These are phyloP conservation scores for Xanthoconium separans DNA, from an alignment of 1,284 basidiomycete genomes.

Conservation along the genomic window DNA sequence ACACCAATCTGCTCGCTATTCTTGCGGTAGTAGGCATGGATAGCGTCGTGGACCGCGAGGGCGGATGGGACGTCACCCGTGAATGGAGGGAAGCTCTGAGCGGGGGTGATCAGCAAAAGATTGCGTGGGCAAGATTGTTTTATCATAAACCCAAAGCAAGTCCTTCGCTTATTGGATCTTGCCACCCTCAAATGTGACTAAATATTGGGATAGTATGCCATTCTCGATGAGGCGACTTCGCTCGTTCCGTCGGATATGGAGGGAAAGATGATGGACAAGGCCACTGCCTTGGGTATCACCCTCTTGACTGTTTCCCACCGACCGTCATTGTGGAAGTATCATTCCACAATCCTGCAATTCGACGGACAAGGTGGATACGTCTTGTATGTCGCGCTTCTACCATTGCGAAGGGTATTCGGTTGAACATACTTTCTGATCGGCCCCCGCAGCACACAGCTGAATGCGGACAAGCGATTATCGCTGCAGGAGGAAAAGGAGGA, in stretches of 20 bases:
- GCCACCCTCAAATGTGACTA: neutral
- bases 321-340: slow-evolving; percentile 94
- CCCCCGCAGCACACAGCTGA: slow-evolving; percentile 72
- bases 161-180: neutral
- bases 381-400: slow-evolving; percentile 57
- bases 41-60: slow-evolving; percentile 89
- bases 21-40: slow-evolving; percentile 86
- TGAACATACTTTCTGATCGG: slow-evolving; percentile 4
- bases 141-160: slow-evolving; percentile 90
- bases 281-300: slow-evolving; percentile 84
- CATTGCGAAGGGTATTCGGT: neutral
- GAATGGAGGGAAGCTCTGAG: slow-evolving; percentile 95
- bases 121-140: slow-evolving; percentile 96
- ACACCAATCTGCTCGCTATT: slow-evolving; percentile 74
- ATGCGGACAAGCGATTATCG: slow-evolving; percentile 88
- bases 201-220: slow-evolving; percentile 70
- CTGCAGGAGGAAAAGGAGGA: slow-evolving; percentile 94
- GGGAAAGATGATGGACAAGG: slow-evolving; percentile 94
- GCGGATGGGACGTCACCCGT: slow-evolving; percentile 86
- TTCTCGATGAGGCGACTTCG: slow-evolving; percentile 94
- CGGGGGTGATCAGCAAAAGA: slow-evolving; percentile 87
- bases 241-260: slow-evolving; percentile 94
- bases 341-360: slow-evolving; percentile 89
- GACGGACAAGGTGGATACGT: slow-evolving; percentile 82
- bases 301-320: slow-evolving; percentile 90